These are phyloP conservation scores for Rhynchospora breviuscula DNA, from an alignment of 176 grass and related monocot genomes.

Conservation along the genomic window DNA sequence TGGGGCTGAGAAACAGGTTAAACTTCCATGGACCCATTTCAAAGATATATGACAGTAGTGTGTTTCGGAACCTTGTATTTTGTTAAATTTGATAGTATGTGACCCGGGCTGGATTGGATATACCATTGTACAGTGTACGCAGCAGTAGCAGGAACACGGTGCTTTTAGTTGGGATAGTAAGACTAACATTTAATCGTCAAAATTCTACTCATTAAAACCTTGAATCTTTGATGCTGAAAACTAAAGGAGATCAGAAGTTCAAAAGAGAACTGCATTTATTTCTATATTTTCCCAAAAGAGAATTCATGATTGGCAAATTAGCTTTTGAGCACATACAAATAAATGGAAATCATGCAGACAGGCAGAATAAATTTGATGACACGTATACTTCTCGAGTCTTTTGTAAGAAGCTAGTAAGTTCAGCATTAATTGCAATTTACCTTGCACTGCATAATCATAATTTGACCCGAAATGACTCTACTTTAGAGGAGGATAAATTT, in stretches of 20 bases:
- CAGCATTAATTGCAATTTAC: no score
- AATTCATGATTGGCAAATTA: no score
- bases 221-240: not conserved
- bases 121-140: not conserved
- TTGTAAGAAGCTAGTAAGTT: no score
- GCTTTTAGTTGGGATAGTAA: not conserved
- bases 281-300: no score
- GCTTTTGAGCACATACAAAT: no score
- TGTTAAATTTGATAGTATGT: not conserved
- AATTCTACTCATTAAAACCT: not conserved
- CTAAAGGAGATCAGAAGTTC: not conserved
- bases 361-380: no score
- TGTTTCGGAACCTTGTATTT: not conserved
- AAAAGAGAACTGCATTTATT: no score
- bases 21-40: not conserved
- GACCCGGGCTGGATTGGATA: not conserved
- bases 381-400: no score
- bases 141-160: not conserved
- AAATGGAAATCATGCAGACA: no score
- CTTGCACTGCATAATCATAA: no score
- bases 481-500: no score
- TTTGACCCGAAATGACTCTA: no score
- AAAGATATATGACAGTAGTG: not conserved
- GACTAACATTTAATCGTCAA: not conserved
- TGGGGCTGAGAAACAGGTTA: not conserved